These are phyloP conservation scores for Circinella umbellata DNA, from an alignment of 371 early-diverging fungal genomes.

Conservation along the genomic window DNA sequence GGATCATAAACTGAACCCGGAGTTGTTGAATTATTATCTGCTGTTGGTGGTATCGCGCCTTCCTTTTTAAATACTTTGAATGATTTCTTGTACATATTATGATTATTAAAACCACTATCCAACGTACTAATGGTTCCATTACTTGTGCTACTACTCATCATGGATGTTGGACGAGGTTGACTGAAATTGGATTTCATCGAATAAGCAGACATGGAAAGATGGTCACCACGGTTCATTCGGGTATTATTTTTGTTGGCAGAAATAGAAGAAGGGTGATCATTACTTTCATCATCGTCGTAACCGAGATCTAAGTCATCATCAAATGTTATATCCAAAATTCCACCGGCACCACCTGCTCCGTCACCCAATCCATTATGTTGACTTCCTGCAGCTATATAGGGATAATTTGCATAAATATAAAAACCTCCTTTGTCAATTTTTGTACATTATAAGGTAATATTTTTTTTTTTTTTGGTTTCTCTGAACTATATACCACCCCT, in stretches of 20 bases:
- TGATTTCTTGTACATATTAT: constrained; percentile 46
- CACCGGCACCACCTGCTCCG: neutral
- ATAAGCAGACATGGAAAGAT: constrained; percentile 21
- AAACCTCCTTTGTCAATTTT: too few relatives aligned
- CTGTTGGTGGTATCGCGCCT: constrained; percentile 2
- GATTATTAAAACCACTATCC: constrained; percentile 22
- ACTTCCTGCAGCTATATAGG: constrained; percentile 13
- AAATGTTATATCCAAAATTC: constrained; percentile 20
- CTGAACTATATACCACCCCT: too few relatives aligned
- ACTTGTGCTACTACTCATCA: constrained; percentile 37
- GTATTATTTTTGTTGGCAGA: constrained; percentile 8
- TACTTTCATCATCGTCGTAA: constrained; percentile 30
- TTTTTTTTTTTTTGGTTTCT: too few relatives aligned
- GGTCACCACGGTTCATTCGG: constrained; percentile 5
- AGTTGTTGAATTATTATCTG: neutral
- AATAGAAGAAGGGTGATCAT: neutral
- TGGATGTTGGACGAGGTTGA: constrained; percentile 35
- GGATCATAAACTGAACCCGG: constrained; percentile 29
- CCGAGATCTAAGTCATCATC: constrained; percentile 49
- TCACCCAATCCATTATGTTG: neutral
- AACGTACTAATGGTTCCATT: constrained; percentile 25
- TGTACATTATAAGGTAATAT: too few relatives aligned
- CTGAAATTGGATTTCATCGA: constrained; percentile 23
- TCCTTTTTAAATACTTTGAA: constrained; percentile 51
- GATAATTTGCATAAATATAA: too few relatives aligned